These are phyloP conservation scores for Rhodomyrtus psidioides DNA, from an alignment of 441 rosid species.

Conservation along the genomic window DNA sequence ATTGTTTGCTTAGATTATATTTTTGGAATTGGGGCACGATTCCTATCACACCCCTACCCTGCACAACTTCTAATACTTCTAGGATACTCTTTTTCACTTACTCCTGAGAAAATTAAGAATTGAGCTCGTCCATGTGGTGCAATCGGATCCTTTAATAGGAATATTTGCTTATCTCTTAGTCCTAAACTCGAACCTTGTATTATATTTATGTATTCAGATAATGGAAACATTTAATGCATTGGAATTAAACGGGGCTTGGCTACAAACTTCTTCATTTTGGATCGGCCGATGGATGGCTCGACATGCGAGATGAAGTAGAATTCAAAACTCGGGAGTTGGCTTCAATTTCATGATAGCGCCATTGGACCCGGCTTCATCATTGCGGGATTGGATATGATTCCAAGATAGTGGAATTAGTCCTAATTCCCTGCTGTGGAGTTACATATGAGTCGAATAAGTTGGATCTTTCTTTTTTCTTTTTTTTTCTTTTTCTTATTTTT, in stretches of 20 bases:
- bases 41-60: too few species aligned
- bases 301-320: neutral
- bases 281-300: neutral
- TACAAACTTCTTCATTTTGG: neutral
- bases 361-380: neutral
- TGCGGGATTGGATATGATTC: too few species aligned
- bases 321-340: neutral
- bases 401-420: too few species aligned
- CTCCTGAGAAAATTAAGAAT: neutral
- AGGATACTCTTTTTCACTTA: neutral
- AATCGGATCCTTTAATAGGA: neutral
- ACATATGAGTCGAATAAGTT: too few species aligned
- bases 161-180: neutral
- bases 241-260: neutral
- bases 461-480: too few species aligned
- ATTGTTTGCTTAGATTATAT: too few species aligned
- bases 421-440: too few species aligned
- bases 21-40: too few species aligned
- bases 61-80: too few species aligned
- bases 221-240: neutral
- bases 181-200: neutral
- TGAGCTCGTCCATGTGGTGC: rapidly evolving
- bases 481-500: too few species aligned
- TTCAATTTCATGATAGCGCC: neutral
- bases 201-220: neutral